These are phyloP conservation scores for Aspergillus transmontanensis DNA, from an alignment of 2,329 filamentous ascomycete species.

Conservation along the genomic window DNA sequence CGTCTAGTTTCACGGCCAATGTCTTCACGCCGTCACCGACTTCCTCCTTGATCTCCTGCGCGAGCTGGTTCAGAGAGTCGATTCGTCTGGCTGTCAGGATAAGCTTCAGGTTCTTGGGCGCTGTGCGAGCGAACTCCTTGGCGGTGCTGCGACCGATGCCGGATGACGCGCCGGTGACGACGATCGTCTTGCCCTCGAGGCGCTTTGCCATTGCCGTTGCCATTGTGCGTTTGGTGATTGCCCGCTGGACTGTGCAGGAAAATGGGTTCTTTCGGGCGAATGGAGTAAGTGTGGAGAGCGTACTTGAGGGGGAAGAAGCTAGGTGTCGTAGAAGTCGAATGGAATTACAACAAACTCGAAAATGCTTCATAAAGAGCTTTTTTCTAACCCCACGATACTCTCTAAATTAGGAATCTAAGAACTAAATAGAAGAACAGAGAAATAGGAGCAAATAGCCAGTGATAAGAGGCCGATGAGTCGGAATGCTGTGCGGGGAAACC, in stretches of 20 bases:
- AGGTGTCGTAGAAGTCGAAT: conserved; percentile 27
- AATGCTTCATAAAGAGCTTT: conserved; percentile 31
- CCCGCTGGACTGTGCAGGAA: conserved; percentile 20
- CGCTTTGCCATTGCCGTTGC: conserved; percentile 74
- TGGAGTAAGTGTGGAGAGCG: conserved; percentile 23
- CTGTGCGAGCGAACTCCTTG: conserved; percentile 88
- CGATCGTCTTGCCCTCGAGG: conserved; percentile 87
- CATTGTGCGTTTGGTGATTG: conserved; percentile 53
- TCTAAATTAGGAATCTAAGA: background rate
- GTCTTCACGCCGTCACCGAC: conserved; percentile 81
- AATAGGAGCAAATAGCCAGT: background rate
- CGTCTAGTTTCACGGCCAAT: conserved; percentile 79
- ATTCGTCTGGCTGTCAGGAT: conserved; percentile 86
- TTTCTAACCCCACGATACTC: background rate
- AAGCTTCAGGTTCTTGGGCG: conserved; percentile 76
- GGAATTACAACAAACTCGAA: conserved; percentile 26
- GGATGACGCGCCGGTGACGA: conserved; percentile 90
- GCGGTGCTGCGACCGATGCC: conserved; percentile 78
- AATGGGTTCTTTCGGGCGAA: conserved; percentile 20
- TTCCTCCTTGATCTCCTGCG: conserved; percentile 73
- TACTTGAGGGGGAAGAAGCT: conserved; percentile 13
- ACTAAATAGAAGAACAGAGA: background rate
- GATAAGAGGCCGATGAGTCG: conserved; percentile 11
- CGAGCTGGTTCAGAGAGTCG: conserved; percentile 75
- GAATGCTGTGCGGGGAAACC: conserved; percentile 23